Base-by-base conservation (phyloP, 2,329 filamentous ascomycete genomes). In the Aspergillus spinulosporus region DNA sequence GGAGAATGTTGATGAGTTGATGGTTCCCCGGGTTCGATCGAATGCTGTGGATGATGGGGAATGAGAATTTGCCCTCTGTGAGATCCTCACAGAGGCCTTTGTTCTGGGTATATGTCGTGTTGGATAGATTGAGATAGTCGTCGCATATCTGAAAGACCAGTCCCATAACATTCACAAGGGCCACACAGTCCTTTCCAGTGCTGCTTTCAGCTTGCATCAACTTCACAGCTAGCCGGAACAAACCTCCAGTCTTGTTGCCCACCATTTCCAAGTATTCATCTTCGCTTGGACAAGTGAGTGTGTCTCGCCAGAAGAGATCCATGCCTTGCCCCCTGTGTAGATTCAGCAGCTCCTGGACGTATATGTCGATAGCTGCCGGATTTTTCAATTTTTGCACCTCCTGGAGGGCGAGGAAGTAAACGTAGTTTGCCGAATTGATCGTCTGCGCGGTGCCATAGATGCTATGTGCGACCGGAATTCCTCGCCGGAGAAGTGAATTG, bases 21-120 rank as follows among this genome's bases (percentile, higher is more conserved):
- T 89, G 69, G 53, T 76, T 78, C 3, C 66, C 66, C 1, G 74
- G 74, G 69, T 92, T 84, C 58, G 88, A 76, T 60, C 72, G 89
- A 64, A 97, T 95, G 72, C 88, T 88, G 77, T 97, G 93, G 67
- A 97, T 96, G 67, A 97, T 87, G 40, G 92, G 92, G 72, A 97
- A 97, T 26, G 88, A 93, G 78, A 97, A 97, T 80, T 97, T 97
- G 61, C 93, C 93, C 77, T 97, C 94, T 1, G 92, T 97, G 65
- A 97, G 77, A 74, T 97, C 93, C 78, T 97, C 94, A 74, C 90
- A 96, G 64, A 96, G 84, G 49, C 93, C 93, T 78, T 97, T 97
- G 74, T 96, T 93, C 62, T 88, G 80, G 37, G 86, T 87, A 79
- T 96, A 97, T 67, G 86, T 81, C n/a, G 77, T 78, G 54, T 68